Evolutionary conservation across 495 filamentous ascomycete species (phyloP), one percentile per base, ranked within the genome.

Genomic region (Aspergillus bridgeri): DNA sequence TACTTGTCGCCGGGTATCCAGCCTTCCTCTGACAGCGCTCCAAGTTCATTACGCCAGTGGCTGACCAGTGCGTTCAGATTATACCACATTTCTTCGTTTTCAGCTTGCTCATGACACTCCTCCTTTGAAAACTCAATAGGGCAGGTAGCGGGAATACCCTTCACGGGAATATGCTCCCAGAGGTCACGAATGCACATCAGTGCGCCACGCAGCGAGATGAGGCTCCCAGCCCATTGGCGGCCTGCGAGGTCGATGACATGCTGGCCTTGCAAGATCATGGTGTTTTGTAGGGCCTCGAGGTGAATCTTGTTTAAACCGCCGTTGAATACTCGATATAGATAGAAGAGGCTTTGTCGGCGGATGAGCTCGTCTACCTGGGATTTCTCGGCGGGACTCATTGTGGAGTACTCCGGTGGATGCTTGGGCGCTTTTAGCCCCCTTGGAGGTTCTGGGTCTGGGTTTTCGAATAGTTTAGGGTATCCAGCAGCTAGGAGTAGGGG

Each of bases 241-340:
- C 65, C 65, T 11, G 65, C 63, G 23, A 51, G 47, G 53, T 70
- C 65, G 8, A 70, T 63, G 3, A 70, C 50, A 42, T 68, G 51
- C 53, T 68, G 67, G 43, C 65, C 50, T 33, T 45, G 21, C 13
- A 58, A 33, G 42, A 69, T 29, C 0, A 67, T 18, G 7, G 67
- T 62, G 25, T 63, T 49, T 24, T 48, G 60, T 5, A 67, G 60
- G 22, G 60, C 65, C 42, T 48, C 25, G 21, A 67, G 48, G 44
- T 69, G 65, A 20, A 22, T 15, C 46, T 62, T 58, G 33, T 69
- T 69, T n/a, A 60, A 20, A 1, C 57, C 50, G 8, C 57, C 62
- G 25, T 63, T 69, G 48, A 65, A 60, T 13, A 69, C 48, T 44
- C 58, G 60, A 53, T 65, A 69, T 3, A 56, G 24, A 44, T 63